Evolutionary conservation across 1,284 basidiomycete species (phyloP), one percentile per base, ranked within the genome.

Genomic region (Puccinia horiana): DNA sequence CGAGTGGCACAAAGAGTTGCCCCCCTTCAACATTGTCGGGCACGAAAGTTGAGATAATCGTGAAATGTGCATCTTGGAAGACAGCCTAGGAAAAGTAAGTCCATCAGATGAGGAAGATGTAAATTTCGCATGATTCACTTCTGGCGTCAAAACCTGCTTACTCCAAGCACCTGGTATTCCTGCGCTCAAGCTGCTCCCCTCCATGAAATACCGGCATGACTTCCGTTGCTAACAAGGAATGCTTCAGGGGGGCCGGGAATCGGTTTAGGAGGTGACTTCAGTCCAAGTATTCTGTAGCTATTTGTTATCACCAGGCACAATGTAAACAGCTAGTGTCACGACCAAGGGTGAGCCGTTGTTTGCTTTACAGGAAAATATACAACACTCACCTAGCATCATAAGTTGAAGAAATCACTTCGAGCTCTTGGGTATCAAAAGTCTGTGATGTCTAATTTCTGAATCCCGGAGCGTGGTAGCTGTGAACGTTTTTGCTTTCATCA

Each of bases 131-230:
- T 4, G 42, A 29, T 32, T 47, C 18, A 12, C n/a, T n/a, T n/a
- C n/a, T n/a, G 20, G 18, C 23, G 1, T 69, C 12, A 69, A 54
- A 37, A n/a, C n/a, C 37, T 58, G 12, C 56, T 52, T 49, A 81
- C 80, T 1, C 70, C 72, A 23, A 52, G 56, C 5, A 81, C 35
- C 54, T 81, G 18, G 70, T 81, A 81, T 37, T 52, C 26, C 11
- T 81, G 40, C n/a, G 80, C 80, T 72, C 80, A 81, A 26, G 80
- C 80, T 26, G 72, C 40, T 37, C 80, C 80, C 40, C 54, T 47
- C 70, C 70, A 81, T 26, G 80, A 81, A 40, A 81, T 35, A 52
- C 80, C 80, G 4, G 63, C 61, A 63, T 75, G 54, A 4, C 42
- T 65, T 6, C 80, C 80, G 49, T 75, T 75, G 47, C 56, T 65